phyloP scores from a whole-genome alignment of 495 filamentous ascomycete genomes.

The Mycothermus thermophilus region DNA sequence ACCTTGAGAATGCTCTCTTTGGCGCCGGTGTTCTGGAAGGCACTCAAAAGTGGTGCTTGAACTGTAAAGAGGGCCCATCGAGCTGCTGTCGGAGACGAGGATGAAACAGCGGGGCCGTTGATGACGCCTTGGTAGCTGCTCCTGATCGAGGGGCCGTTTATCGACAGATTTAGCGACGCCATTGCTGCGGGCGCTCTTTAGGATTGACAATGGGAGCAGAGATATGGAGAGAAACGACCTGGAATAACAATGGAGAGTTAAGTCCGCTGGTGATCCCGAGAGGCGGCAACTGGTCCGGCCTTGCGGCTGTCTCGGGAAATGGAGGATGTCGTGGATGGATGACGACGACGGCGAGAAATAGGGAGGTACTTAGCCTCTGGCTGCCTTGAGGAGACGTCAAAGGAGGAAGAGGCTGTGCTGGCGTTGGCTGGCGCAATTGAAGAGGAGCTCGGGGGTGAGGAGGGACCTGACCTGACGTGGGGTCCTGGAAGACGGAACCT shows the following conservation, averaged over 20 bases:
- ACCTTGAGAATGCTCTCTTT: constrained; percentile 95
- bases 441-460: not conserved
- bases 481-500: too few species aligned
- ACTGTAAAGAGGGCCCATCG: constrained; percentile 87
- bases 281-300: not conserved
- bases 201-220: too few species aligned
- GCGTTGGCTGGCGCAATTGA: constrained; percentile 1
- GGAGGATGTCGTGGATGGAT: not conserved
- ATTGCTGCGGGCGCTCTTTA: constrained; percentile 31
- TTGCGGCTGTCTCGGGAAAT: not conserved
- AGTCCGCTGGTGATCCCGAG: too few species aligned
- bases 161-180: constrained; percentile 84
- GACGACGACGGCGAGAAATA: constrained; percentile 2
- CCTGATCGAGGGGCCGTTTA: constrained; percentile 80
- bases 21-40: constrained; percentile 69
- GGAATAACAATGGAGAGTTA: too few species aligned
- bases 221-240: too few species aligned
- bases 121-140: constrained; percentile 85
- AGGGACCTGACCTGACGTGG: too few species aligned
- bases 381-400: constrained; percentile 8
- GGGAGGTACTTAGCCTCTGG: constrained; percentile 6
- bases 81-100: constrained; percentile 41
- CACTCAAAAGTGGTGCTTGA: constrained; percentile 74
- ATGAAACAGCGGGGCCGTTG: constrained; percentile 52
- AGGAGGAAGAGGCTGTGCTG: constrained; percentile 13